Base-by-base conservation (phyloP, 192 early-diverging fungal genomes). In the Podila minutissima region DNA sequence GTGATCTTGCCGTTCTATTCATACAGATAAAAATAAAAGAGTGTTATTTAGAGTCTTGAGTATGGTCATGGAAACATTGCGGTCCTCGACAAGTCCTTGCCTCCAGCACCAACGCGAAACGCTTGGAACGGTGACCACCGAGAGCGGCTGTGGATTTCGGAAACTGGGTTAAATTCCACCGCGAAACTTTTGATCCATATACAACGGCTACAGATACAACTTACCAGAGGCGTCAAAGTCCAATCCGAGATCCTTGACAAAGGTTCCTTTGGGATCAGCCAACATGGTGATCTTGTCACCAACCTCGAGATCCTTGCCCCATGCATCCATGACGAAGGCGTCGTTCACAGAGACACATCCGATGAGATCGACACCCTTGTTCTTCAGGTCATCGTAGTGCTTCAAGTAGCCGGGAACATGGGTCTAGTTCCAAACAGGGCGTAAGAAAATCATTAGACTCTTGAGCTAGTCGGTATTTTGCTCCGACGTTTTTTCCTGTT, bases 211-310 rank as follows among this genome's bases (percentile, higher is more conserved):
- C 15, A 46, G 41, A 32, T 12, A 24, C 26, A 48, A 62, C n/a
- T 22, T 71, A 75, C 83, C 89, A 62, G 87, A 79, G 12, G 86
- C 89, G 69, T 90, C 89, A 87, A 90, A 90, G 61, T 76, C 74
- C 26, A 90, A 66, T 53, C 83, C 88, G 38, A 89, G 75, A 1
- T 83, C 85, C 67, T 85, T 83, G 57, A 85, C 85, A 24, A 90
- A 84, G n/a, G 66, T 72, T 50, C 86, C 89, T 12, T 82, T 75
- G 33, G 85, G 83, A 62, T 90, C 89, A 58, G 89, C 89, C 53
- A 90, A 67, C 61, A 90, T 76, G 38, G 72, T 82, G 48, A 91
- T 82, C 59, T 87, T 77, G 46, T 75, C 84, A 0, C 82, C 76
- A 13, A 73, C 84, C 9, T 83, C 82, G 48, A 75, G 71, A 32